Evolutionary conservation across 495 filamentous ascomycete genomes (phyloP).

Genomic region (Penicillium ochrochloron): DNA sequence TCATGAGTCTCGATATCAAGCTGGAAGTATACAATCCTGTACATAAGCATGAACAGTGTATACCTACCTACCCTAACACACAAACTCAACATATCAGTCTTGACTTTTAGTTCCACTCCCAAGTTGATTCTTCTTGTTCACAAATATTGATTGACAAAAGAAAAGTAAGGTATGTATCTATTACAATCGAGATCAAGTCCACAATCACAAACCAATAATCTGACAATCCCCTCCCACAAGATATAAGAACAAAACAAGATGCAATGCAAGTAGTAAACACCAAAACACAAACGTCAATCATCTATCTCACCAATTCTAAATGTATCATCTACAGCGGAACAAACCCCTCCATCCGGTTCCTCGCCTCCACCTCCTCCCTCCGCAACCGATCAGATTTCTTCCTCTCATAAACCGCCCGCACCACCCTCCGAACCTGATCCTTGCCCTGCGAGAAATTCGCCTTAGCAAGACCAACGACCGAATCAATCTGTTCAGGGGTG

Average conservation of each 20-base stretch:
- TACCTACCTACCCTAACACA: too few species aligned
- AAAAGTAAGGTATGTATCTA: not conserved
- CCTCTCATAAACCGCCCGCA: constrained; percentile 91
- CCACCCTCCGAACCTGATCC: constrained; percentile 72
- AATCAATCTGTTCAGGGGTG: constrained; percentile 82
- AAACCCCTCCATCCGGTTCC: constrained; percentile 48
- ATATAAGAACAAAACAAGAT: not conserved
- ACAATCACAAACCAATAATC: not conserved
- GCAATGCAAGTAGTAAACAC: not conserved
- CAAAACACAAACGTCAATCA: not conserved
- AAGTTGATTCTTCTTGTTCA: too few species aligned
- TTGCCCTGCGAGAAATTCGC: constrained; percentile 85
- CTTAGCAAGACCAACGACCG: constrained; percentile 76
- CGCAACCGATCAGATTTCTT: constrained; percentile 73
- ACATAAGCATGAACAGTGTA: too few species aligned
- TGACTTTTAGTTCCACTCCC: too few species aligned
- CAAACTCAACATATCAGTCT: too few species aligned
- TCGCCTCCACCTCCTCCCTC: constrained; percentile 55
- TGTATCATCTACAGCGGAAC: constrained; percentile 35
- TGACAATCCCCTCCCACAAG: not conserved
- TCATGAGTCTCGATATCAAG: not conserved
- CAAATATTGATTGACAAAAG: not conserved
- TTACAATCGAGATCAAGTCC: not conserved
- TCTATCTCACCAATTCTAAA: constrained; percentile 1
- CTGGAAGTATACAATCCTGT: too few species aligned